Evolutionary conservation across 1,284 basidiomycete species (phyloP).

Genomic region (Cutaneotrichosporon sp.): DNA sequence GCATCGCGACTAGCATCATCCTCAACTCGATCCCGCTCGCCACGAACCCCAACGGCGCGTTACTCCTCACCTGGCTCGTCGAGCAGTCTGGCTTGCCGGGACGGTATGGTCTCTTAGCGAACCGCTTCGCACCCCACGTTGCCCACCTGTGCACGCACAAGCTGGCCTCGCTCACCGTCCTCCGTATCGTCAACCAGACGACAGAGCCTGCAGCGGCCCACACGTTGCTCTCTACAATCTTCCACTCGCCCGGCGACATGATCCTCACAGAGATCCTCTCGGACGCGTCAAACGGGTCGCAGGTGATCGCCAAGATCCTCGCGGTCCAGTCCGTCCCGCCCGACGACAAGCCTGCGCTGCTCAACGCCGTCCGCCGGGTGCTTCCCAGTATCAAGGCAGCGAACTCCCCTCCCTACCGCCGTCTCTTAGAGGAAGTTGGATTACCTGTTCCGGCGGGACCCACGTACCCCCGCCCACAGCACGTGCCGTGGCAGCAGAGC

Average conservation of each 20-base stretch:
- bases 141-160: constrained; percentile 98
- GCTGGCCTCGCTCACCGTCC: constrained; percentile 85
- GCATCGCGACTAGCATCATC: constrained; percentile 88
- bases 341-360: constrained; percentile 61
- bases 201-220: constrained; percentile 74
- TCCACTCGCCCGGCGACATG: constrained; percentile 76
- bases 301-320: constrained; percentile 88
- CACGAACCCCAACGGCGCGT: constrained; percentile 93
- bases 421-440: constrained; percentile 88
- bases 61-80: constrained; percentile 92
- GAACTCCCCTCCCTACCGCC: constrained; percentile 84
- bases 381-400: constrained; percentile 82
- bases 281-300: constrained; percentile 91
- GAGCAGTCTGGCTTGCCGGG: constrained; percentile 91
- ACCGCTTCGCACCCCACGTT: constrained; percentile 91
- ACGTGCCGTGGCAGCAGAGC: constrained; percentile 18
- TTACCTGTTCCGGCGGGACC: constrained; percentile 63
- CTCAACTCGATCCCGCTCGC: constrained; percentile 96
- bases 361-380: constrained; percentile 82
- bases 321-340: constrained; percentile 76
- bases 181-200: constrained; percentile 89
- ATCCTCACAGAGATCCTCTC: constrained; percentile 88
- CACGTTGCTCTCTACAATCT: constrained; percentile 71
- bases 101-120: constrained; percentile 84
- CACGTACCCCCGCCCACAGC: constrained; percentile 13